A percentile compares a stretch with the other conserved stretches of the same genome.
Conservation (phyloP, 2,329 filamentous ascomycete species). For the Fusarium chuoi region DNA sequence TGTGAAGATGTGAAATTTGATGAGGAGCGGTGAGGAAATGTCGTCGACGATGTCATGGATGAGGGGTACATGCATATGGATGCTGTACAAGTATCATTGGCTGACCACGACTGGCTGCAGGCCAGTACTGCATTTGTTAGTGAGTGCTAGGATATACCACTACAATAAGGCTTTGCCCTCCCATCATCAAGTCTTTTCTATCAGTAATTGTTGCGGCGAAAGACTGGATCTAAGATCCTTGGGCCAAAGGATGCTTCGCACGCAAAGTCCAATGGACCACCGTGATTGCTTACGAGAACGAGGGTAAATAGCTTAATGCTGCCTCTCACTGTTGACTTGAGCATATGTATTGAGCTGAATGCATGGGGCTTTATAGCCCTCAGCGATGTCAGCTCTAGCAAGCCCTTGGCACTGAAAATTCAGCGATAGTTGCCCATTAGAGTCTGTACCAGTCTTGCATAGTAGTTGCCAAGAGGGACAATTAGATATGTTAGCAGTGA, state of each 20-base stretch:
- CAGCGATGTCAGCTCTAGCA: no score
- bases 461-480: rapidly evolving
- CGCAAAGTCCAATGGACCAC: rapidly evolving
- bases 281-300: background rate
- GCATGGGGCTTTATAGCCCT: no score
- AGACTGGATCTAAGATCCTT: rapidly evolving
- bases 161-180: background rate
- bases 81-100: background rate
- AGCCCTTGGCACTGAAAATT: no score
- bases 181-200: background rate
- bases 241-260: rapidly evolving
- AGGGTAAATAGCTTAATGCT: no score
- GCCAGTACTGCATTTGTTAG: no score
- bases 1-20: background rate
- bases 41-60: background rate
- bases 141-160: background rate
- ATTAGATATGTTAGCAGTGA: rapidly evolving
- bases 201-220: background rate
- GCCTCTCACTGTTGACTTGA: background rate
- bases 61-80: background rate
- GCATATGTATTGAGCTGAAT: background rate
- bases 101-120: background rate
- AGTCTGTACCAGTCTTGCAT: rapidly evolving
- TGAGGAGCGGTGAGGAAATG: background rate
- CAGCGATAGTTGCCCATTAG: no score